phyloP scores from a whole-genome alignment of 768 basidiomycete genomes.

The Wakefieldia striispora region DNA sequence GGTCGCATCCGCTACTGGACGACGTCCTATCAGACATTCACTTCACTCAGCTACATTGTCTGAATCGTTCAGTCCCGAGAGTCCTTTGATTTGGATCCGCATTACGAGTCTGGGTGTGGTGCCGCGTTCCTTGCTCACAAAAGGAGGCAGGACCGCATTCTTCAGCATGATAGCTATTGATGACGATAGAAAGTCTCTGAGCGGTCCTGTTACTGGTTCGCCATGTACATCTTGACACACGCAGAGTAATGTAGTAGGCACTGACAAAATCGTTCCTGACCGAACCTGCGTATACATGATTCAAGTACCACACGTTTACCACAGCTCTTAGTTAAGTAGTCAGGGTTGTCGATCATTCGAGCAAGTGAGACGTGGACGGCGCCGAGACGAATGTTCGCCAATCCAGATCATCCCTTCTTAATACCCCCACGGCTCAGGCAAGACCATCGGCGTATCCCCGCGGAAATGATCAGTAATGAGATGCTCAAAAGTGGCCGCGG shows the following conservation, averaged over 20 bases:
- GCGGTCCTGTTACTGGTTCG: too few relatives aligned
- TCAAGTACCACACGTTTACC: too few relatives aligned
- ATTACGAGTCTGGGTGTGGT: background rate
- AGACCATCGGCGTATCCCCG: constrained; percentile 6
- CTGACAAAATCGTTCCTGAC: too few relatives aligned
- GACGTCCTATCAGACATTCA: background rate
- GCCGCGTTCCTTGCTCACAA: background rate
- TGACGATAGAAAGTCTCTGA: too few relatives aligned
- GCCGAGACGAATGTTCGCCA: too few relatives aligned
- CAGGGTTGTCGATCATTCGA: too few relatives aligned
- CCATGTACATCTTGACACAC: too few relatives aligned
- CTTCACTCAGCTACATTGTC: background rate
- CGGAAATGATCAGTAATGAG: constrained; percentile 23
- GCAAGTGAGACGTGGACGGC: too few relatives aligned
- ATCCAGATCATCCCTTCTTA: background rate
- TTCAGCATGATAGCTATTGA: too few relatives aligned
- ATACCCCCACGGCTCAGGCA: constrained; percentile 25
- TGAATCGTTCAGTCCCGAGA: background rate
- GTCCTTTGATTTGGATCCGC: background rate
- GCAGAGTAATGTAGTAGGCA: too few relatives aligned
- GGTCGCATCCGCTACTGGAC: background rate
- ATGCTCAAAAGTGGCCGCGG: constrained; percentile 24
- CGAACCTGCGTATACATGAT: too few relatives aligned
- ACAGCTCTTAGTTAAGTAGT: too few relatives aligned
- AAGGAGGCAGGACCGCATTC: background rate